A percentile compares a stretch with the other conserved stretches of the same genome.
Evolutionary conservation across 805 yeast genomes (phyloP).

Genomic region (Monosporozyma solicola): DNA sequence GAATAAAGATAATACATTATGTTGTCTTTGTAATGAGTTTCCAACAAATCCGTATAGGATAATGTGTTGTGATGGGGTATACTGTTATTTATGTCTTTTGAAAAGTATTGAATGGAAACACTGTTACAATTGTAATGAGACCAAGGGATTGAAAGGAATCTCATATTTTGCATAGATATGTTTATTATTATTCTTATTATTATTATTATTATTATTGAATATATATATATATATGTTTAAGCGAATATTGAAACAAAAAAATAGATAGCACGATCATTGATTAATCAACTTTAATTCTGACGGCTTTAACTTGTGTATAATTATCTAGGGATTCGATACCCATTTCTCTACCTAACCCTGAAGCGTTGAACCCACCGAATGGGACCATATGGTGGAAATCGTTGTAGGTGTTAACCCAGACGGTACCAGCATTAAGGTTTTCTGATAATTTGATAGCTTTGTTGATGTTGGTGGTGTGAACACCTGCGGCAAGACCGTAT

Average conservation of each 20-base stretch:
- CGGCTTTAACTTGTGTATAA: slow-evolving; percentile 82
- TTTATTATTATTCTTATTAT: slow-evolving; percentile 60
- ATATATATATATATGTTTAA: slow-evolving; percentile 81
- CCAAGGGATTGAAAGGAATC: not conserved
- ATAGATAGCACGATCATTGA: slow-evolving; percentile 36
- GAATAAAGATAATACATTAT: not conserved
- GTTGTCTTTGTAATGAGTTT: slow-evolving; percentile 3
- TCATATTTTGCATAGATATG: slow-evolving; percentile 26
- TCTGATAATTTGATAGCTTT: slow-evolving; percentile 69
- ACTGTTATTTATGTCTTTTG: slow-evolving; percentile 5
- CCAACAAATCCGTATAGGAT: slow-evolving; percentile 5
- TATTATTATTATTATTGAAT: slow-evolving; percentile 75
- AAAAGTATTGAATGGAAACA: slow-evolving; percentile 1
- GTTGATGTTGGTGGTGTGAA: slow-evolving; percentile 68
- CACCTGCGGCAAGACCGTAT: slow-evolving; percentile 88
- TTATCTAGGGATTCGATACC: slow-evolving; percentile 80
- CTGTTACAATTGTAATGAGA: slow-evolving; percentile 1
- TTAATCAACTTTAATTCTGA: slow-evolving; percentile 38
- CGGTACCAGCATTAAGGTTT: slow-evolving; percentile 76
- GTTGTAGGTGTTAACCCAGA: slow-evolving; percentile 87
- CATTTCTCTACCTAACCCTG: slow-evolving; percentile 91
- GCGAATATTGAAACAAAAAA: slow-evolving; percentile 28
- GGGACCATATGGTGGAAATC: slow-evolving; percentile 84
- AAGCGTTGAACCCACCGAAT: slow-evolving; percentile 85
- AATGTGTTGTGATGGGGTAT: slow-evolving; percentile 2